Evolutionary conservation across 2,329 filamentous ascomycete genomes (phyloP), one percentile per base, ranked within the genome.

Genomic region (Fusarium staphyleae): DNA sequence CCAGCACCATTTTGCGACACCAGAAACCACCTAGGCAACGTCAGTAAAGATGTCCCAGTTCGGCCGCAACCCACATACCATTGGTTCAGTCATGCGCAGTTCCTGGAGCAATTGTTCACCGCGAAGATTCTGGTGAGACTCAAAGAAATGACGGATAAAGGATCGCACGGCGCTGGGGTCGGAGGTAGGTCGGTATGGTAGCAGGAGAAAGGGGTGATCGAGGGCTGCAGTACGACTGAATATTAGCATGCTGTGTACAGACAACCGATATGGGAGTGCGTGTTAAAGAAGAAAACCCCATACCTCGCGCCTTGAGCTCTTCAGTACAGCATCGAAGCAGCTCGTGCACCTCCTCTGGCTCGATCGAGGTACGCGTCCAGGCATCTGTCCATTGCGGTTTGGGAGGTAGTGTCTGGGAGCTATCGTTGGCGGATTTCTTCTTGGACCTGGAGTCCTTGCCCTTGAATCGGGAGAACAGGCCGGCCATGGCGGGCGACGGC

Each of bases 1-100:
- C 95, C 95, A 99, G 74, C 93, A 98, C 95, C 95, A 99, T 79
- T 98, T 99, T 62, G 95, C 81, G 34, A 97, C 92, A 67, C 93
- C 95, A 61, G 92, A 93, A 47, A 99, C 84, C 50, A 96, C 92
- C 91, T 96, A 24, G 16, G 37, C 15, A 29, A 41, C 42, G 44
- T 65, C 74, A 67, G 74, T 41, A 12, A 40, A 40, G 46, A 39
- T 19, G 16, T 40, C 30, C 15, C 6, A 14, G 15, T 8, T 37
- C 30, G 19, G n/a, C 13, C 19, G 26, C 16, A 26, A 12, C 4
- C 13, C 16, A 67, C 85, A 63, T 81, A 97, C 93, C 88, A 96
- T 91, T 53, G 93, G 92, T 74, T 97, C 93, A 19, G 90, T 91
- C 78, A 99, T 87, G 59, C 93, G 90, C 65, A 99, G 79, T 77